These are phyloP conservation scores for Hirschioporus abietinus DNA, from an alignment of 768 basidiomycete genomes.

Conservation along the genomic window DNA sequence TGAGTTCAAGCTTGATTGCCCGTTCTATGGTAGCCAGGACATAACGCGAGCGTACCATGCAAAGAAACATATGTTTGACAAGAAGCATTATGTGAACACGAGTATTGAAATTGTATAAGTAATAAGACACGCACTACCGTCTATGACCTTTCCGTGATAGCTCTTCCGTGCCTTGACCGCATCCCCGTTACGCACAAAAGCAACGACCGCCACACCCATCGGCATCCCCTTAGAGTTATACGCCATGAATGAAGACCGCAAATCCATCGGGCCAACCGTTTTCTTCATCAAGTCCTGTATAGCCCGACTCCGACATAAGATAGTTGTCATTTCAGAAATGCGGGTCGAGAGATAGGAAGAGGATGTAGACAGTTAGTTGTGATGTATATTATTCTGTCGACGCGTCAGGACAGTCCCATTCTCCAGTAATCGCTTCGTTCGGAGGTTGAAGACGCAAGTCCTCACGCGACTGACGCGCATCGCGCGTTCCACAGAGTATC, in stretches of 20 bases:
- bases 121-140: slow-evolving; percentile 40
- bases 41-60: not conserved
- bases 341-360: slow-evolving; percentile 1
- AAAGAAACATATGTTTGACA: not conserved
- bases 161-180: slow-evolving; percentile 58
- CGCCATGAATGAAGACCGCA: slow-evolving; percentile 64
- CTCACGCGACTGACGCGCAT: no score
- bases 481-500: not conserved
- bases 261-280: slow-evolving; percentile 57
- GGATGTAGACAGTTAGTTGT: not conserved
- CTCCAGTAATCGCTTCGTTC: no score
- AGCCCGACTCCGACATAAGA: slow-evolving; percentile 7
- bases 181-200: slow-evolving; percentile 59
- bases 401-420: no score
- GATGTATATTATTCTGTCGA: no score
- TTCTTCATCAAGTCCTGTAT: slow-evolving; percentile 69
- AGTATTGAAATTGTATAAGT: not conserved
- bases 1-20: slow-evolving; percentile 13
- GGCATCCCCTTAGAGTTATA: slow-evolving; percentile 72
- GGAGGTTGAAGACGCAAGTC: no score
- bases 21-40: slow-evolving; percentile 9
- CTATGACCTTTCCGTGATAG: slow-evolving; percentile 74
- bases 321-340: not conserved
- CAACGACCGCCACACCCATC: slow-evolving; percentile 76
- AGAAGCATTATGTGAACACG: not conserved